Evolutionary conservation across 495 filamentous ascomycete genomes (phyloP), one percentile per base, ranked within the genome.

Genomic region (Mytilinidion resinicola): DNA sequence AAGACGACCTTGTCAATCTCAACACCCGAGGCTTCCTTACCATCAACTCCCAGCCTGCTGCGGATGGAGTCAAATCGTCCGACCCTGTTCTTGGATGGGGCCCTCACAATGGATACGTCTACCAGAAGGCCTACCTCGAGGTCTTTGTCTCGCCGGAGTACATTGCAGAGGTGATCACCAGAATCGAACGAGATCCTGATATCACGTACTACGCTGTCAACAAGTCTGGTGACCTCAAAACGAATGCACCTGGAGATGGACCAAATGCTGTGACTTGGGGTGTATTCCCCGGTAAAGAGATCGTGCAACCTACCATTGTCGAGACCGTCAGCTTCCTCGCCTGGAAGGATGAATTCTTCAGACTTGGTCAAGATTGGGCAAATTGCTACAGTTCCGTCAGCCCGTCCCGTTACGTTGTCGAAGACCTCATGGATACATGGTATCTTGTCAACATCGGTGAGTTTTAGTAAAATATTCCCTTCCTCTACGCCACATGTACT

Each of bases 231-330:
- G 82, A 85, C 57, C 78, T 97, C 53, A 81, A 83, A 65, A 95
- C 90, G n/a, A 96, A 97, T 66, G 81, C 88, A 11, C 81, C 80
- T 21, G 83, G 82, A 38, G 89, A 91, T 46, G 90, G 87, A 12
- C 95, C 95, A 21, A 99, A 97, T 66, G 95, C 95, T 10, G 85
- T 99, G 50, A 99, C 95, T 4, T 99, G 95, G 95, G 95, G 95
- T 73, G 95, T 97, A 44, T 99, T 96, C 76, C 91, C 95, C 10
- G 93, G 93, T 36, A 93, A 96, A 69, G 95, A 99, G 72, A 96
- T 99, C 67, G 90, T 99, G 44, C 95, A 99, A 70, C 95, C 95
- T 10, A 99, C 95, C n/a, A 95, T 99, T 59, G 92, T 97, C 47
- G 95, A 99, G 74, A 95, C 90, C 7, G 84, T 97, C 72, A 93